Base-by-base conservation (phyloP, 768 basidiomycete species). In the Obba rivulosa region DNA sequence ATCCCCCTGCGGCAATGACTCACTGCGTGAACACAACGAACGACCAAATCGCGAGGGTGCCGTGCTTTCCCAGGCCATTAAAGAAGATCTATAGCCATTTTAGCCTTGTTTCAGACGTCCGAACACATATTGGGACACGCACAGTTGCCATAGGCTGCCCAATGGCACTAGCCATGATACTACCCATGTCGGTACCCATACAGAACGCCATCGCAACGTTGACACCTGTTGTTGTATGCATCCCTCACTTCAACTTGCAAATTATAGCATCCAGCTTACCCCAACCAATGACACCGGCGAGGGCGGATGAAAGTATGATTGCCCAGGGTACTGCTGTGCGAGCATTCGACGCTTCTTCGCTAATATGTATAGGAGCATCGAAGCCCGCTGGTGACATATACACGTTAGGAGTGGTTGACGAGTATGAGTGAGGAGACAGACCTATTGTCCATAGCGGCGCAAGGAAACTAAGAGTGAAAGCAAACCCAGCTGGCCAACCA, bases 341-440 rank as follows among this genome's bases (percentile, higher is more conserved):
- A 0, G 82, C 82, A 55, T 85, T 84, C 0, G 71, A 65, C 0
- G 79, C 78, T 58, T 81, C 80, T 61, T 81, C 80, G 43, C 76
- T 78, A 45, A 83, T 79, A 48, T 82, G 80, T 1, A 81, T 73
- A 39, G 66, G 69, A 0, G 74, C 69, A 56, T 82, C 79, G 47
- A 73, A 75, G 7, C 43, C 52, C 24, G 43, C 56, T 53, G 40
- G 13, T 31, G 7, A 31, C 28, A n/a, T n/a, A n/a, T n/a, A n/a
- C n/a, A n/a, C n/a, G 22, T 13, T 16, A 8, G 2, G 18, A 17
- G 14, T 1, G 16, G 17, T 13, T 31, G 28, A 23, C 8, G 36
- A 24, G 31, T 14, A 13, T 35, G 23, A 9, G 34, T n/a, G 34
- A 8, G 8, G 2, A 43, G 13, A 8, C 46, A 9, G 3, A 58